Percentiles rank a stretch among this genome's conserved stretches.
Evolutionary conservation across 2,329 filamentous ascomycete genomes (phyloP).

Genomic region (Ophiosphaerella narmari): DNA sequence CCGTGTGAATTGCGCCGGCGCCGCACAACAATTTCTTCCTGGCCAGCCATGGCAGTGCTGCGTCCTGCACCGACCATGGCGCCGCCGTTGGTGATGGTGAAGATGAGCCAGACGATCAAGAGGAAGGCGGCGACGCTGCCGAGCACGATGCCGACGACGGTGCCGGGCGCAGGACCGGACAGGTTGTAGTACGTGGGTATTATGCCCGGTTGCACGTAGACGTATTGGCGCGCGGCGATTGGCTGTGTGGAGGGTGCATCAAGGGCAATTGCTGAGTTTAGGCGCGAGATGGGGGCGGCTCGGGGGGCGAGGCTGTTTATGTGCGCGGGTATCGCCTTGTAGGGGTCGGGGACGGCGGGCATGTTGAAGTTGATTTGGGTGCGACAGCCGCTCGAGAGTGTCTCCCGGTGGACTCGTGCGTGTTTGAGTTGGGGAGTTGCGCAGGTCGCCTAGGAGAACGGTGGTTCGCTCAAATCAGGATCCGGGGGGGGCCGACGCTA

Average conservation of each 20-base stretch:
- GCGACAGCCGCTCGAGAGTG: slow-evolving; percentile 17
- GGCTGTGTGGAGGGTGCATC: slow-evolving; percentile 16
- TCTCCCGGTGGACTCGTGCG: slow-evolving; percentile 7
- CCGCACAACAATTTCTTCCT: slow-evolving; percentile 63
- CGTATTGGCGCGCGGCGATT: slow-evolving; percentile 25
- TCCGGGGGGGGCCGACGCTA: slow-evolving; percentile 29
- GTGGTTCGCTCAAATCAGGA: slow-evolving; percentile 17
- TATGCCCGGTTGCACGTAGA: slow-evolving; percentile 41
- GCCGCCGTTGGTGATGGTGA: slow-evolving; percentile 43
- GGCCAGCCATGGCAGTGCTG: slow-evolving; percentile 48
- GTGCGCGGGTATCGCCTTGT: slow-evolving; percentile 26
- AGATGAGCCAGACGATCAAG: slow-evolving; percentile 58
- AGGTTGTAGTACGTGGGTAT: slow-evolving; percentile 67
- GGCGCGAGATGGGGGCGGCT: slow-evolving; percentile 15
- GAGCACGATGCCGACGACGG: slow-evolving; percentile 64
- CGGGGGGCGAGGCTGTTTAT: slow-evolving; percentile 29
- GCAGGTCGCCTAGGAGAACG: slow-evolving; percentile 21
- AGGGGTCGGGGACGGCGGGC: slow-evolving; percentile 31
- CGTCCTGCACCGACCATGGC: slow-evolving; percentile 36
- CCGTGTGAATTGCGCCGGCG: slow-evolving; percentile 37
- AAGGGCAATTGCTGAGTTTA: slow-evolving; percentile 14
- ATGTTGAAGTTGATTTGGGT: slow-evolving; percentile 18
- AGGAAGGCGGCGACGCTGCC: slow-evolving; percentile 60
- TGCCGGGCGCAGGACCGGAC: slow-evolving; percentile 59
- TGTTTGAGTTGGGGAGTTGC: slow-evolving; percentile 14